Base-by-base conservation (phyloP, 257 asterid species). In the Rauvolfia tetraphylla region DNA sequence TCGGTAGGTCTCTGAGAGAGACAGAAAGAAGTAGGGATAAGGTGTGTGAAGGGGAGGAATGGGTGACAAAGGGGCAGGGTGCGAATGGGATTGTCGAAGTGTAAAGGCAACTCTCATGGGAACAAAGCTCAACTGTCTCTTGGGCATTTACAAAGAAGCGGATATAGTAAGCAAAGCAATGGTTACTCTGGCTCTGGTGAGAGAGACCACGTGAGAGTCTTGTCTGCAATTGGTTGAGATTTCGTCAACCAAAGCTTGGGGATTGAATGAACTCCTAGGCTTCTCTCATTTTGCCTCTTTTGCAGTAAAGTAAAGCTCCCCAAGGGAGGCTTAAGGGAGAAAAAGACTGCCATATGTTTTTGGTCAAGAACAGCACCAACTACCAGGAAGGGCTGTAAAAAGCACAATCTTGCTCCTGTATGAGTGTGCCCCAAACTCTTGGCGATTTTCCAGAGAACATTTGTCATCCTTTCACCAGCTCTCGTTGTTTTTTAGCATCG, bases 11-110 rank as follows among this genome's bases (percentile, higher is more conserved):
- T 29, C 9, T 17, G 56, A 36, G 59, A 62, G 25, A 34, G 59
- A 65, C 39, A n/a, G 62, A 58, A n/a, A 33, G 62, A 44, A 18
- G n/a, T 22, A 15, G 62, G 78, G 82, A 78, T 83, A 80, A 75
- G 79, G 80, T 27, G n/a, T 4, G 49, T 33, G 36, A n/a, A 18
- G 63, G 62, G 5, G 4, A 36, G 80, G 82, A 27, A 46, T 86
- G 86, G 91, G 85, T 48, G 86, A 81, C 86, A 69, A 83, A 34
- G 75, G 74, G 81, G 72, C 91, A 80, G 61, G 58, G 76, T 9
- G 72, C 97, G 86, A 92, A 87, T 88, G 48, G 73, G 83, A 83
- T 42, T 53, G 67, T 80, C 38, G 67, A 67, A 78, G 78, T 73
- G 72, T 56, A 85, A 82, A 90, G 83, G 81, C 81, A 66, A 69